Percentiles rank a stretch among this genome's conserved stretches.
Conservation (phyloP, 768 basidiomycete genomes). For the Dendrothele bispora region DNA sequence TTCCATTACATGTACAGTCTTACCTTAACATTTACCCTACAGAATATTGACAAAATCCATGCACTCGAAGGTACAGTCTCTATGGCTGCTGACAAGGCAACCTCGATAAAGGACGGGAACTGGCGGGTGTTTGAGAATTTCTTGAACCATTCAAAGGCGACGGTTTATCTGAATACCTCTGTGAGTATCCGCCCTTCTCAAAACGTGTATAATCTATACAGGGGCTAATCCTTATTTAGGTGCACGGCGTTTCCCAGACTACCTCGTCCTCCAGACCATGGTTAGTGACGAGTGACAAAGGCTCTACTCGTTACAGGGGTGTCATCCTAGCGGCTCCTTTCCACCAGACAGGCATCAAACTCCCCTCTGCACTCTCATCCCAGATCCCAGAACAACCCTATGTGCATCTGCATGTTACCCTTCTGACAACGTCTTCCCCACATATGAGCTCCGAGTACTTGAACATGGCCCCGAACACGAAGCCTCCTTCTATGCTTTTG, state of each 20-base stretch:
- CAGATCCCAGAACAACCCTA: slow-evolving; percentile 74
- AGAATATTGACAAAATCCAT: slow-evolving; percentile 74
- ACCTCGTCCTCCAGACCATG: slow-evolving; percentile 46
- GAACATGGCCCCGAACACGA: slow-evolving; percentile 41
- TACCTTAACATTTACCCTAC: not conserved
- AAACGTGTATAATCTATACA: not conserved
- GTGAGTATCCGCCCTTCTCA: slow-evolving; percentile 35
- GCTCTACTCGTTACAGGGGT: slow-evolving; percentile 58
- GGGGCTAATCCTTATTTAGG: slow-evolving; percentile 40
- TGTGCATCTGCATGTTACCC: slow-evolving; percentile 84
- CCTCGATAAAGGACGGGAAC: slow-evolving; percentile 76
- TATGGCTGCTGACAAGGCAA: slow-evolving; percentile 71
- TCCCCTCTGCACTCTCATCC: slow-evolving; percentile 47
- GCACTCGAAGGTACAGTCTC: slow-evolving; percentile 71
- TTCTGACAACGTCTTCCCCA: slow-evolving; percentile 75
- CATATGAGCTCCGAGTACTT: slow-evolving; percentile 69
- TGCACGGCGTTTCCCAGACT: slow-evolving; percentile 48
- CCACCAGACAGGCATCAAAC: slow-evolving; percentile 60
- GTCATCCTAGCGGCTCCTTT: slow-evolving; percentile 89
- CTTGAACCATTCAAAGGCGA: slow-evolving; percentile 66
- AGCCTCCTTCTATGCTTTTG: slow-evolving; percentile 64
- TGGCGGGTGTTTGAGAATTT: slow-evolving; percentile 84
- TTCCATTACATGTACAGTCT: slow-evolving; percentile 2
- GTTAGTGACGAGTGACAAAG: slow-evolving; percentile 49
- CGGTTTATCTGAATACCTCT: slow-evolving; percentile 66